Evolutionary conservation across 2,329 filamentous ascomycete species (phyloP).

Genomic region (Ophiostoma sp.): DNA sequence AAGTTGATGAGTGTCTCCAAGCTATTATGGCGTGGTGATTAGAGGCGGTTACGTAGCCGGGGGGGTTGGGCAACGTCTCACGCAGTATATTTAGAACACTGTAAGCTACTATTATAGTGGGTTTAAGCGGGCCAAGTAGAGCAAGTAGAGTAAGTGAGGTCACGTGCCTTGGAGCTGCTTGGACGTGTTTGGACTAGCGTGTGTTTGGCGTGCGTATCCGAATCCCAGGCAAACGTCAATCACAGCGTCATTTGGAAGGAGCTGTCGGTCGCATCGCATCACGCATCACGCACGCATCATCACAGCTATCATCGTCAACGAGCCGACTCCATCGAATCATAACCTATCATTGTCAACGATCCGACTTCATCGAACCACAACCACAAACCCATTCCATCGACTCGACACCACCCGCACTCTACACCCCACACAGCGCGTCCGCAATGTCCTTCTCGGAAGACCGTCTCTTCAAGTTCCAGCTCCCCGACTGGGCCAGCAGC

Average conservation of each 20-base stretch:
- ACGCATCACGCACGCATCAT: not conserved
- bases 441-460: constrained; percentile 46
- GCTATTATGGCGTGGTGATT: not conserved
- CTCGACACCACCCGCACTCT: not conserved
- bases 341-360: not conserved
- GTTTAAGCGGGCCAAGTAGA: not conserved
- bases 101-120: not conserved
- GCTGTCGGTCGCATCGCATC: constrained; percentile 8
- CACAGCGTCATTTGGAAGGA: constrained; percentile 1
- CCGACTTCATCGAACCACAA: not conserved
- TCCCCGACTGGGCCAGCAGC: constrained; percentile 63
- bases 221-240: constrained; percentile 3
- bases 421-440: not conserved
- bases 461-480: constrained; percentile 61
- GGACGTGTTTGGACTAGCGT: not conserved
- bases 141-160: not conserved
- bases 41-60: not conserved
- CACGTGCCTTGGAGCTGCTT: not conserved
- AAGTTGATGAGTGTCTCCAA: not conserved
- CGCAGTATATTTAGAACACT: not conserved
- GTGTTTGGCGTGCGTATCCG: not conserved
- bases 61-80: not conserved
- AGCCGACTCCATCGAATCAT: not conserved
- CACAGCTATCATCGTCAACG: not conserved
- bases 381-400: not conserved